Percentiles rank a stretch among this genome's conserved stretches.
Evolutionary conservation across 2,329 filamentous ascomycete species (phyloP).

Genomic region (Zymoseptoria ardabiliae): DNA sequence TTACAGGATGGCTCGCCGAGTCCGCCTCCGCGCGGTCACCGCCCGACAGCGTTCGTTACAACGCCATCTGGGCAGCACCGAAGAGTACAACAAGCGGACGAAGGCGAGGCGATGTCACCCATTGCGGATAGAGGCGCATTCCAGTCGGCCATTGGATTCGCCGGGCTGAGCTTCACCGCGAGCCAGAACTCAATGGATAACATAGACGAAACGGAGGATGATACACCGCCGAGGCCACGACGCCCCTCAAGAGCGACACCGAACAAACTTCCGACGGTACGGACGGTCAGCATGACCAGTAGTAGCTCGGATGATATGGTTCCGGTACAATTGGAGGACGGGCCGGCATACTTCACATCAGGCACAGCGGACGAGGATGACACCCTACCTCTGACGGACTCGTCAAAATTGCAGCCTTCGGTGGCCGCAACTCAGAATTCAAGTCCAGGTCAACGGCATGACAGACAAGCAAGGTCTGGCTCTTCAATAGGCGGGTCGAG

Average conservation of each 20-base stretch:
- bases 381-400: slow-evolving; percentile 53
- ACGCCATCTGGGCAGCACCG: slow-evolving; percentile 30
- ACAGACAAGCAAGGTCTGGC: slow-evolving; percentile 30
- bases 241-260: slow-evolving; percentile 10
- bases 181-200: slow-evolving; percentile 25
- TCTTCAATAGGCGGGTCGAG: not conserved
- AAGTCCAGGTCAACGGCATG: slow-evolving; percentile 38
- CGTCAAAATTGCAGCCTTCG: slow-evolving; percentile 49
- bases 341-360: slow-evolving; percentile 48
- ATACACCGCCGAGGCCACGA: slow-evolving; percentile 6
- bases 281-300: slow-evolving; percentile 15
- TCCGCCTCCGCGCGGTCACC: slow-evolving; percentile 27
- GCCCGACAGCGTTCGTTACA: slow-evolving; percentile 30
- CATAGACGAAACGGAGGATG: slow-evolving; percentile 15
- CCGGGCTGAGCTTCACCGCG: slow-evolving; percentile 39
- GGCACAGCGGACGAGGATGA: slow-evolving; percentile 44
- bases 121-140: slow-evolving; percentile 40
- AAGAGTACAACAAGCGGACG: slow-evolving; percentile 28
- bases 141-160: slow-evolving; percentile 44
- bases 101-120: slow-evolving; percentile 36
- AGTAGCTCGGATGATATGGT: slow-evolving; percentile 24
- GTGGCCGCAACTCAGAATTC: slow-evolving; percentile 39
- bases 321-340: slow-evolving; percentile 45
- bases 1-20: slow-evolving; percentile 45
- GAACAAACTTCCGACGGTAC: slow-evolving; percentile 21